phyloP scores from a whole-genome alignment of 352 stramenopile genomes.

The Phytopythium sindhum region DNA sequence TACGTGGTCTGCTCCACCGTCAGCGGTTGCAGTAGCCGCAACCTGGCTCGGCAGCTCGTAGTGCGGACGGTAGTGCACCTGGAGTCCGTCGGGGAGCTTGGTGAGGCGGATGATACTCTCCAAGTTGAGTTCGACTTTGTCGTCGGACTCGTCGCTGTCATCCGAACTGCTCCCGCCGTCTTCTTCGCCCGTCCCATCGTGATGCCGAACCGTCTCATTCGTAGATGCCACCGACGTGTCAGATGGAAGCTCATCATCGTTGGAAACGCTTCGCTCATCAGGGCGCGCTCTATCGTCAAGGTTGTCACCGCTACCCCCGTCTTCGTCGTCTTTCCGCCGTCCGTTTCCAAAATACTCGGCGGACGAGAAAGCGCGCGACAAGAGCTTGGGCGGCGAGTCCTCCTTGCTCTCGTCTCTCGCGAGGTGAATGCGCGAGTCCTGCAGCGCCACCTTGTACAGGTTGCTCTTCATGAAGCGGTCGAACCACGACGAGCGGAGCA shows the following conservation, averaged over 20 bases:
- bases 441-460: slow-evolving; percentile 73
- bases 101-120: slow-evolving; percentile 85
- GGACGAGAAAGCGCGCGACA: slow-evolving; percentile 60
- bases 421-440: slow-evolving; percentile 68
- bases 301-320: slow-evolving; percentile 1
- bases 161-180: slow-evolving; percentile 37
- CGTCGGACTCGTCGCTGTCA: slow-evolving; percentile 34
- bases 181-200: slow-evolving; percentile 13
- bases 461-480: slow-evolving; percentile 84
- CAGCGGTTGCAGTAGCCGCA: neutral
- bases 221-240: neutral
- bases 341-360: slow-evolving; percentile 24
- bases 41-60: slow-evolving; percentile 31
- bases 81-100: slow-evolving; percentile 69
- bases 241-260: neutral
- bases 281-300: slow-evolving; percentile 7
- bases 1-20: slow-evolving; percentile 8
- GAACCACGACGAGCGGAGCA: slow-evolving; percentile 79
- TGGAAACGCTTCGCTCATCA: neutral
- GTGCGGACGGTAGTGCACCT: slow-evolving; percentile 81
- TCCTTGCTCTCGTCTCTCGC: slow-evolving; percentile 55
- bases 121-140: slow-evolving; percentile 66
- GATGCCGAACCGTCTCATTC: neutral
- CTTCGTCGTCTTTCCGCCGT: slow-evolving; percentile 6
- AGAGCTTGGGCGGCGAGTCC: slow-evolving; percentile 63